A percentile compares a stretch with the other conserved stretches of the same genome.
Conservation (phyloP, 2,329 filamentous ascomycete genomes). For the Fusarium pseudonygamai region DNA sequence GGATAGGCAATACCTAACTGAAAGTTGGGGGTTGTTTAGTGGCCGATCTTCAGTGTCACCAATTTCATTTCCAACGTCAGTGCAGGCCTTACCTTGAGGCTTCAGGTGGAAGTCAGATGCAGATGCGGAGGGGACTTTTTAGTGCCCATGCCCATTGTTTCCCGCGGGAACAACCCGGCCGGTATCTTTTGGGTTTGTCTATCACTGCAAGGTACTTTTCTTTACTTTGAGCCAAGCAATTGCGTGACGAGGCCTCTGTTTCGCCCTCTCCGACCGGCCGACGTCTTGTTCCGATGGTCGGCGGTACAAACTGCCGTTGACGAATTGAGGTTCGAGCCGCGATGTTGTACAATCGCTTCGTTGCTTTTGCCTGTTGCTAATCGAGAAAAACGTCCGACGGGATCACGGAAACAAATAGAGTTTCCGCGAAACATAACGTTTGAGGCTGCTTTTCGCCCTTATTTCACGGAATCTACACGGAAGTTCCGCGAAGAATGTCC, state of each 20-base stretch:
- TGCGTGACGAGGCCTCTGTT: neutral
- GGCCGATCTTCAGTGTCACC: conserved; percentile 9
- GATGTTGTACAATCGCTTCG: neutral
- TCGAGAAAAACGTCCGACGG: neutral
- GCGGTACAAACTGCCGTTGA: neutral
- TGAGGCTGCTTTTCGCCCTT: neutral
- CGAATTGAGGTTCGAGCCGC: conserved; percentile 4
- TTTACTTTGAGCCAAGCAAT: neutral
- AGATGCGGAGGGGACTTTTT: neutral
- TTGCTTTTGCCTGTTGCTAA: neutral
- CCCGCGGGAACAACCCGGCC: neutral
- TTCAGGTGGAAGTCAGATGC: neutral
- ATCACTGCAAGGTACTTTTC: neutral
- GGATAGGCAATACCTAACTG: neutral
- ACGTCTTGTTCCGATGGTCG: neutral
- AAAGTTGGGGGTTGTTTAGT: conserved; percentile 1
- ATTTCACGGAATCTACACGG: neutral
- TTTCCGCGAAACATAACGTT: neutral
- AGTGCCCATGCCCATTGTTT: neutral
- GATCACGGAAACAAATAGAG: neutral
- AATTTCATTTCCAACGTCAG: conserved; percentile 6
- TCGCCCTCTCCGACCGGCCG: neutral
- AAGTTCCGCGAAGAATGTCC: neutral
- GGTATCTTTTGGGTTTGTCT: neutral
- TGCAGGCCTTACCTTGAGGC: neutral